Evolutionary conservation across 192 early-diverging fungal genomes (phyloP), one percentile per base, ranked within the genome.

Genomic region (Chytriomyces sp.): DNA sequence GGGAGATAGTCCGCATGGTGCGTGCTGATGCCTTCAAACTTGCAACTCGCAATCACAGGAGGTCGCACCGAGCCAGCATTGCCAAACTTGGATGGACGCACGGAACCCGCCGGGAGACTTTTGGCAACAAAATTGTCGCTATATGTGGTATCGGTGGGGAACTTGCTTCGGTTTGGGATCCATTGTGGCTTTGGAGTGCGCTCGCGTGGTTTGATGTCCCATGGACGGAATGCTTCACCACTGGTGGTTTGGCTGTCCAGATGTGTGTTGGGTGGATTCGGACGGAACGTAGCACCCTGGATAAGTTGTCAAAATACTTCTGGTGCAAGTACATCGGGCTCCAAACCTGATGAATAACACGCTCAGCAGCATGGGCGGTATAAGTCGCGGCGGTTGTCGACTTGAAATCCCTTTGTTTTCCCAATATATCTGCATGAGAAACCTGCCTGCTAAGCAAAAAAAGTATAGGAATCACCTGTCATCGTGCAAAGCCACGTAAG

Each of bases 381-480:
- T 86, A 86, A 8, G 85, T 69, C 0, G 85, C 81, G 20, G 76
- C 61, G 8, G 79, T 81, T 6, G 85, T 86, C 20, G 82, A 84
- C 64, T 80, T 81, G 67, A 84, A 86, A 59, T 86, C 85, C 18
- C 85, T 57, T 44, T 75, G 62, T 35, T 26, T 43, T 75, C 13
- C 18, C 9, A 45, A 23, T 7, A 67, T 61, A 35, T 35, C 49
- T 5, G n/a, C 53, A 57, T n/a, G 53, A 57, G 53, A 0, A 57
- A 77, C 57, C 63, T 5, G 4, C 45, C 53, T n/a, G 13, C 18
- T 48, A 13, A 24, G 65, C 20, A 63, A 11, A 60, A 67, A 28
- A 75, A n/a, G 26, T 43, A 24, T 69, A 35, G 35, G 35, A 35
- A 35, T 35, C 75, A 84, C 82, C 82, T 47, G 61, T 84, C 81